Evolutionary conservation across 441 rosid species (phyloP).

Genomic region (Adansonia rubrostipa): DNA sequence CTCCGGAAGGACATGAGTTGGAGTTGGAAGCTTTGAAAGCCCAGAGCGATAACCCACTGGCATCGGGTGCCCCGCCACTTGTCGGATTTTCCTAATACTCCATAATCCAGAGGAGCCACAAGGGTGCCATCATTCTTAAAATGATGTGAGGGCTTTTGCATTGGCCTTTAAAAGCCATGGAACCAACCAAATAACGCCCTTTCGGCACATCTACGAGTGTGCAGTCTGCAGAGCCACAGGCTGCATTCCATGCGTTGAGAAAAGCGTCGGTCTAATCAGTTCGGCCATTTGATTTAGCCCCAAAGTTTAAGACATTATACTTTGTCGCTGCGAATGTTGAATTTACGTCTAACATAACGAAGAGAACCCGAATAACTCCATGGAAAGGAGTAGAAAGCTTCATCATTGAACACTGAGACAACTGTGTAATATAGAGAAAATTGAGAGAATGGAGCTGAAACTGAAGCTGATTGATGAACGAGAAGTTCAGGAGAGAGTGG

Average conservation of each 20-base stretch:
- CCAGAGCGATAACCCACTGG: constrained; percentile 52
- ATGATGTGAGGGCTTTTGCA: constrained; percentile 51
- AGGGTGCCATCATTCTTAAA: constrained; percentile 51
- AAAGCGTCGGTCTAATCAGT: constrained; percentile 47
- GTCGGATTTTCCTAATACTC: constrained; percentile 43
- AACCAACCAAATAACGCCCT: constrained; percentile 47
- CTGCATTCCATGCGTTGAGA: constrained; percentile 52
- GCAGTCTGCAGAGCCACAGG: constrained; percentile 45
- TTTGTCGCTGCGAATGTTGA: constrained; percentile 28
- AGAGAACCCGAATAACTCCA: not conserved
- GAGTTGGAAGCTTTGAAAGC: constrained; percentile 48
- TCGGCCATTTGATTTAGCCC: constrained; percentile 52
- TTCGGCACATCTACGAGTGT: constrained; percentile 39
- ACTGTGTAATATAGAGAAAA: not conserved
- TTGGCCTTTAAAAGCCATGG: constrained; percentile 47
- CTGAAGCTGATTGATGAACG: not conserved
- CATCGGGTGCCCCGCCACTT: constrained; percentile 54
- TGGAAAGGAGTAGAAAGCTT: not conserved
- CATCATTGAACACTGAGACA: not conserved
- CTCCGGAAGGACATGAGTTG: constrained; percentile 55
- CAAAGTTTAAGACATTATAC: constrained; percentile 40
- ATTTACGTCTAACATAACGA: not conserved
- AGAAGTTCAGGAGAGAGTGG: not conserved
- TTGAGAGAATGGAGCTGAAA: not conserved
- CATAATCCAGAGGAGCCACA: constrained; percentile 49